These are phyloP conservation scores for Globisporangium splendens DNA, from an alignment of 352 stramenopile genomes.

Conservation along the genomic window DNA sequence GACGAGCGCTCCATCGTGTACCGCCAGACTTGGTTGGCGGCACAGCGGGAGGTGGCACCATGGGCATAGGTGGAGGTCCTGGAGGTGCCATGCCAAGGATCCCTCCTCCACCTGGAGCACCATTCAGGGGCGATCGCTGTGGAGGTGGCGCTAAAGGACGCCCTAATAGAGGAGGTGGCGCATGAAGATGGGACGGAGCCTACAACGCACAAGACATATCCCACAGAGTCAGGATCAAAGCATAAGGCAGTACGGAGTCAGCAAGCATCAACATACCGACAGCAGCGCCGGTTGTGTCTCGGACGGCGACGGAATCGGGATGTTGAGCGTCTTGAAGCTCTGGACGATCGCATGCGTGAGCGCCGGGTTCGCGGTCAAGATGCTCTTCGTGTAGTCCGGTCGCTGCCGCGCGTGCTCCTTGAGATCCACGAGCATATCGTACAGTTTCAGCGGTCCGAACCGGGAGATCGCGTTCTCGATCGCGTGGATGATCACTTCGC, in stretches of 20 bases:
- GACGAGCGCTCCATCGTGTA: constrained; percentile 67
- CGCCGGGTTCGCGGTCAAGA: constrained; percentile 69
- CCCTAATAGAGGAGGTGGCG: constrained; percentile 5
- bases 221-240: background rate
- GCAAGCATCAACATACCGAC: constrained; percentile 11
- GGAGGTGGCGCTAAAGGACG: constrained; percentile 8
- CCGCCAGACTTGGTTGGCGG: constrained; percentile 38
- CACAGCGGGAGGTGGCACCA: constrained; percentile 27
- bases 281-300: constrained; percentile 58
- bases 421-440: constrained; percentile 78
- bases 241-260: too few species aligned
- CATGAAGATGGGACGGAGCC: constrained; percentile 8
- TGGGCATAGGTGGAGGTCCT: constrained; percentile 36
- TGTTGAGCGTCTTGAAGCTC: constrained; percentile 82
- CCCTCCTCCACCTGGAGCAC: constrained; percentile 2
- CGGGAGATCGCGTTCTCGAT: constrained; percentile 72
- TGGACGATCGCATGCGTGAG: constrained; percentile 84
- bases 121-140: constrained; percentile 24
- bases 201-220: background rate
- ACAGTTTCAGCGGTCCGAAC: constrained; percentile 73
- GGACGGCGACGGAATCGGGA: constrained; percentile 58
- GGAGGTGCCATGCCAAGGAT: constrained; percentile 20
- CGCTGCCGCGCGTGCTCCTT: constrained; percentile 77
- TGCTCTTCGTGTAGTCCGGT: constrained; percentile 73
- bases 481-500: constrained; percentile 73